Evolutionary conservation across 129 eudicot genomes (phyloP).

Genomic region (Escallonia herrerae): DNA sequence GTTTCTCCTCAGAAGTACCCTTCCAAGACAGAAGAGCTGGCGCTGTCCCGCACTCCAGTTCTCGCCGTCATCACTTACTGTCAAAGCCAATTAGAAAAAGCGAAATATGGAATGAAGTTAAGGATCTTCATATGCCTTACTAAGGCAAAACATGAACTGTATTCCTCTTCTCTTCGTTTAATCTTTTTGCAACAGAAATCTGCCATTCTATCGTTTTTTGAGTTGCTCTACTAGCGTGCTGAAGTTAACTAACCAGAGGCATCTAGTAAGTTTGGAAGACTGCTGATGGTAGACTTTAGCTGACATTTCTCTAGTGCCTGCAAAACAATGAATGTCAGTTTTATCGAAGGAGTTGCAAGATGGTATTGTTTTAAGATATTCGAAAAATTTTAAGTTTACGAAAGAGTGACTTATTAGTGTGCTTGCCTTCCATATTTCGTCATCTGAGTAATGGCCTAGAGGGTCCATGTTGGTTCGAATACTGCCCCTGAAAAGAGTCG

Average conservation of each 20-base stretch:
- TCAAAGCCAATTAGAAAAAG: neutral
- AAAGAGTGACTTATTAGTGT: neutral
- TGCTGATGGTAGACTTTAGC: slow-evolving; percentile 52
- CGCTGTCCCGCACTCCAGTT: slow-evolving; percentile 89
- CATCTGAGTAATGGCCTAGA: slow-evolving; percentile 58
- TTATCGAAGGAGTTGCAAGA: neutral
- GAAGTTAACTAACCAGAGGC: slow-evolving; percentile 47
- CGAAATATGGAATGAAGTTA: neutral
- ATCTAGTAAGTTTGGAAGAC: slow-evolving; percentile 66
- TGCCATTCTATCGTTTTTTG: no score
- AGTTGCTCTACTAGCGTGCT: neutral
- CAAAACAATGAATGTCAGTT: slow-evolving; percentile 2
- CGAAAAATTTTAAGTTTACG: neutral
- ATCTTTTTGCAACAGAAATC: no score
- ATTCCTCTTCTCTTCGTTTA: no score
- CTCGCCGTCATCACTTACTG: slow-evolving; percentile 68
- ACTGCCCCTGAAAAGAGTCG: slow-evolving; percentile 78
- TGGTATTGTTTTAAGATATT: neutral
- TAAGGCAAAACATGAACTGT: no score
- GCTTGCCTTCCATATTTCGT: slow-evolving; percentile 71
- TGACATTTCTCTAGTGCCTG: slow-evolving; percentile 87
- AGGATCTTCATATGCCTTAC: neutral
- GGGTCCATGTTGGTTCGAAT: slow-evolving; percentile 76
- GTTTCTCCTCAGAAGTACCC: slow-evolving; percentile 55
- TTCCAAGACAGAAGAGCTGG: slow-evolving; percentile 65